Evolutionary conservation across 2,329 filamentous ascomycete genomes (phyloP), one percentile per base, ranked within the genome.

Genomic region (Tolypocladium nubicola): DNA sequence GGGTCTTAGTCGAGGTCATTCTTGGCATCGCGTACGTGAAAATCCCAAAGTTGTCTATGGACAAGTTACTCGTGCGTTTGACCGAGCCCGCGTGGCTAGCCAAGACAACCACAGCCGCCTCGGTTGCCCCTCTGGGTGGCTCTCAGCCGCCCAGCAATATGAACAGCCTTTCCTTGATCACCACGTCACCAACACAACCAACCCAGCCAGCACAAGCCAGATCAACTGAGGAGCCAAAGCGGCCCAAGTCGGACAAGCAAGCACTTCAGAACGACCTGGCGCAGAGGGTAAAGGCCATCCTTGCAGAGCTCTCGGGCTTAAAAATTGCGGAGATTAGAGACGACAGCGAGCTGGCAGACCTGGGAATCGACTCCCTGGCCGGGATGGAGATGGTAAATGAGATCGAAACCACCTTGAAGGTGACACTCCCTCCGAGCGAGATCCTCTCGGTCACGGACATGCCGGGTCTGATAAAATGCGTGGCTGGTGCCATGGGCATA

Each of bases 311-410:
- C 0, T 71, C 70, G 2, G 72, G 73, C 30, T 56, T 75, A 6
- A 71, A 74, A 26, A 33, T 62, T 0, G 57, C 64, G 5, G 73
- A 76, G 35, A 71, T 79, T 19, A 66, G 68, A 37, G 55, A 63
- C 33, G 68, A 73, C 21, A 63, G 64, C 8, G 60, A 68, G 19
- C 66, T 79, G n/a, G 69, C 67, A 8, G 73, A 78, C 43, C 57
- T 79, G 3, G 77, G 77, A 1, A 77, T 80, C 38, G 77, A 80
- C 63, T 80, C 77, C 0, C 67, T 80, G 0, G 75, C 78, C 71
- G 74, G 69, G 0, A 79, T 78, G 73, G 77, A 80, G 61, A 60
- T 80, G 53, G 70, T 66, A 0, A 67, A 68, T 2, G 77, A 79
- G 54, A 60, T 78, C 2, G 71, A 76, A 47, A 55, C 55, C 1